Evolutionary conservation across 176 grass and related monocot genomes (phyloP), one percentile per base, ranked within the genome.

Genomic region (Chloris gayana): DNA sequence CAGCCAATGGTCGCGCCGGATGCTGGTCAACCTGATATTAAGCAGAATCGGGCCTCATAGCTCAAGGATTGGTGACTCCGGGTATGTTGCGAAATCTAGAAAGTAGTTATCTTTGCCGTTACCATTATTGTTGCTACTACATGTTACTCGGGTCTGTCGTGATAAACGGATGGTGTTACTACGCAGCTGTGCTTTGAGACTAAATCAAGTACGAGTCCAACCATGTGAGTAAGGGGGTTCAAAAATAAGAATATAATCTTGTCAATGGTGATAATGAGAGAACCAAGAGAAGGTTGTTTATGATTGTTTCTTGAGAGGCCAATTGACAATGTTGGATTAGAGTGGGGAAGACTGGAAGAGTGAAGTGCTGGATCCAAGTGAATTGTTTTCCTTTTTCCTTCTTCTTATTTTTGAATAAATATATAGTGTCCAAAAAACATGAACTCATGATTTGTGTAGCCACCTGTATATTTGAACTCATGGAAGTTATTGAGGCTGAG

Each of bases 401-500:
- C 3, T 69, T 51, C 22, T 51, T 76, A 25, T 29, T 79, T 85
- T 89, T 85, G 83, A 89, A 89, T 89, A 89, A n/a, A 89, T n/a
- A 89, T 88, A 89, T 89, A 89, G 67, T 82, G 83, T 78, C 87
- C 42, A 85, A 81, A 88, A 58, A 85, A 54, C 65, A 82, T 78
- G 38, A 67, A 72, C 73, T 73, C 78, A 82, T 78, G 78, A 89
- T 89, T 88, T 89, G 78, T 89, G 87, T 85, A 89, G 87, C 73
- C 77, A 60, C 73, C 79, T 89, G 87, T 89, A 89, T 73, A 89
- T 89, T 85, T 89, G 69, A 85, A 85, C 83, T 61, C 75, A 39
- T 85, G 65, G 77, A 85, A 72, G 66, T 64, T 45, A 81, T 46
- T 78, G 67, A 67, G 83, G 78, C 51, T 73, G 79, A 86, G 54